A percentile compares a stretch with the other conserved stretches of the same genome.
These are phyloP conservation scores for Barnettozyma sp. DNA, from an alignment of 805 yeast species.

Conservation along the genomic window DNA sequence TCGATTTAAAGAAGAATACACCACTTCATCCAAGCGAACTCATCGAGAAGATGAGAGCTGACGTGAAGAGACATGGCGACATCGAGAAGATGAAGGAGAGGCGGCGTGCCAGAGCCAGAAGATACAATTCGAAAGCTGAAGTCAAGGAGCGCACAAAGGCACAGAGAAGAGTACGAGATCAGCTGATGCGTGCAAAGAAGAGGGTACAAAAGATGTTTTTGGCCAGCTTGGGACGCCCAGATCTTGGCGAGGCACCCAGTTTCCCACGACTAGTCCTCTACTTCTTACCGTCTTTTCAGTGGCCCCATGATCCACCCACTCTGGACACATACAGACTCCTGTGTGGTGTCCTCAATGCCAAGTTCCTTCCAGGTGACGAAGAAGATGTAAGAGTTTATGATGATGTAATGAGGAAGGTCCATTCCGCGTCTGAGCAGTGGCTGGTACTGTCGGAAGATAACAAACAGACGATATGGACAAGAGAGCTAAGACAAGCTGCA, in stretches of 20 bases:
- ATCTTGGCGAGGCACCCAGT: slow-evolving; percentile 37
- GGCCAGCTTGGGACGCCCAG: slow-evolving; percentile 31
- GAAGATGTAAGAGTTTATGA: slow-evolving; percentile 14
- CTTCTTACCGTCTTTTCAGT: slow-evolving; percentile 36
- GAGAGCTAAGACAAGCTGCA: slow-evolving; percentile 39
- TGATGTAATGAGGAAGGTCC: slow-evolving; percentile 33
- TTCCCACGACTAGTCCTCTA: slow-evolving; percentile 44
- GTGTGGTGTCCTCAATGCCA: slow-evolving; percentile 22
- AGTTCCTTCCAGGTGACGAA: slow-evolving; percentile 15
- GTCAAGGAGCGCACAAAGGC: slow-evolving; percentile 40
- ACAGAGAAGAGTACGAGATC: slow-evolving; percentile 40
- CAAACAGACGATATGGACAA: slow-evolving; percentile 36
- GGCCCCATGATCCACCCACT: slow-evolving; percentile 52
- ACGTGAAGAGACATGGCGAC: slow-evolving; percentile 48
- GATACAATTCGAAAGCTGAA: slow-evolving; percentile 40
- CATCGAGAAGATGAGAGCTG: slow-evolving; percentile 39
- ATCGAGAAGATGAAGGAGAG: slow-evolving; percentile 35
- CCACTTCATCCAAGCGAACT: slow-evolving; percentile 42
- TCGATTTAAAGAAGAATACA: slow-evolving; percentile 50
- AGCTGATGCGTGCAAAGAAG: slow-evolving; percentile 34
- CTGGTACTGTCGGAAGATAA: slow-evolving; percentile 28
- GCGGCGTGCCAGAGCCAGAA: slow-evolving; percentile 33
- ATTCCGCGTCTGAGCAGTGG: slow-evolving; percentile 43
- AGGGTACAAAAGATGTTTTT: slow-evolving; percentile 31
- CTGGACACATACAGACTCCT: slow-evolving; percentile 35